Base-by-base conservation (phyloP, 148 eudicot genomes). In the Camellia sinensis region DNA sequence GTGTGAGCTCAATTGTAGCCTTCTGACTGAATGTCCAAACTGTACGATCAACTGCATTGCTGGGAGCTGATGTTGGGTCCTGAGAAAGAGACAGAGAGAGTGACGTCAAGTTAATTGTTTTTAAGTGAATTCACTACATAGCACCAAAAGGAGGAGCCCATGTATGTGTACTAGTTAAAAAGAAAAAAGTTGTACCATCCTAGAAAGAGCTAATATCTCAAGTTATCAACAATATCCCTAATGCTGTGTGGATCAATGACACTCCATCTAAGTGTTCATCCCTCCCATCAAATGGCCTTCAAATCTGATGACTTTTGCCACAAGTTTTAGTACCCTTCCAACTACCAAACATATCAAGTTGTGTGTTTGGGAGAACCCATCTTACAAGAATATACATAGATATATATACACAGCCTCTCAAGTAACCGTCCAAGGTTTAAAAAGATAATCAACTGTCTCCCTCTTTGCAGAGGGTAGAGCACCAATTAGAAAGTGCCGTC, bases 1-100 rank as follows among this genome's bases (percentile, higher is more conserved):
- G 97, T 71, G 94, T 92, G 79, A 95, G 97, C 89, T 95, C 99
- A 81, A 95, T 83, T 2, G 91, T 90, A 76, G 99, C 99, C 84
- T 88, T 90, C 86, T 84, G 86, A 80, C 89, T 76, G 60, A 92
- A 92, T 59, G 97, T 92, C 99, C 99, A 95, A 82, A 86, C 87
- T 21, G 92, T 90, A 21, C 97, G 97, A 13, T 92, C 97, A 71
- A 85, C 84, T 37, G 93, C 87, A 82, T 91, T 85, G 67, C 68
- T 78, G 52, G 99, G 97, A 81, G 91, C 97, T 85, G 89, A 86
- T 61, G 92, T 61, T 77, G 80, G 81, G 85, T 95, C 97, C 99
- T 95, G 80, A 80, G n/a, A n/a, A n/a, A n/a, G n/a, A n/a, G 46
- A 80, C 8, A 79, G 37, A 73, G 22, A 67, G 22, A 67, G 43